Base-by-base conservation (phyloP, 352 stramenopile species). In the Thalassiosira livingstoniorum region DNA sequence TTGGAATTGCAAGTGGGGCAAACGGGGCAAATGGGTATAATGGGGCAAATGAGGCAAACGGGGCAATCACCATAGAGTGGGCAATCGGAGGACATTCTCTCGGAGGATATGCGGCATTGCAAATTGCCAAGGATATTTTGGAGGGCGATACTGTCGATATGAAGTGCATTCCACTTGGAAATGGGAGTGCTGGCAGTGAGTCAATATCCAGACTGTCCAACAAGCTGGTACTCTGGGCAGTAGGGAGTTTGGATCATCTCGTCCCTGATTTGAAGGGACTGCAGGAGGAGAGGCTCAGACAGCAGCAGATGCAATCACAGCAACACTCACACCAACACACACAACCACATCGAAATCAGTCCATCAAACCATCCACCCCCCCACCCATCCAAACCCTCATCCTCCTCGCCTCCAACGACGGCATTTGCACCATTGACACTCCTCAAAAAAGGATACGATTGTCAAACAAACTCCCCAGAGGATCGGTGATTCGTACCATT, bases 161-260 rank as follows among this genome's bases (percentile, higher is more conserved):
- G 3, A 29, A 43, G 35, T 78, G 58, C 47, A 23, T 83, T 42
- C 42, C 57, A 45, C 25, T 82, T 27, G 23, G 54, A 29, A 47
- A 83, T 76, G 68, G 61, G 25, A n/a, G n/a, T n/a, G n/a, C n/a
- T n/a, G n/a, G n/a, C n/a, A n/a, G n/a, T n/a, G n/a, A n/a, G n/a
- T 82, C 75, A 74, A 76, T 78, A 83, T 78, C 75, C 15, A 70
- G 29, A 47, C 18, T 83, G 31, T 68, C 64, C 2, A 34, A 45
- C 66, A 43, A 83, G 39, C 69, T 83, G 58, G 34, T 83, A 32
- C 57, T 51, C 18, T 83, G 75, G 75, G 75, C 75, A 37, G 75
- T 60, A 15, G 75, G 75, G 15, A 75, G 32, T 34, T 25, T 61
- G 42, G 47, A 34, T 13, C 10, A 83, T 23, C 18, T n/a, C 35